Base-by-base conservation (phyloP, 495 filamentous ascomycete genomes). In the Neurospora sp. region DNA sequence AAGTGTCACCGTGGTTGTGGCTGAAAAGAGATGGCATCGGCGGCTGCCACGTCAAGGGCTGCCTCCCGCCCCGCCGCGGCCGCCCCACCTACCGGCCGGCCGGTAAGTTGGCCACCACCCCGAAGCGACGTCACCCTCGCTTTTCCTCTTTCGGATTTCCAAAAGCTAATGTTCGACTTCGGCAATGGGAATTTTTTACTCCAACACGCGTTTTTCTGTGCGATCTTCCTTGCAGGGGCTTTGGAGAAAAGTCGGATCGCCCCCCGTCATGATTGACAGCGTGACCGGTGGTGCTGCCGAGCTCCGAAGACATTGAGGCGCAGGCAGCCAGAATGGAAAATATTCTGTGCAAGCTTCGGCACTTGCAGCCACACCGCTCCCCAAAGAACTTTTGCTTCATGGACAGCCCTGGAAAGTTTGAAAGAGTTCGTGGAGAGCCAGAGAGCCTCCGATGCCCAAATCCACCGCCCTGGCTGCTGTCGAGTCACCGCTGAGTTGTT, bases 21-120 rank as follows among this genome's bases (percentile, higher is more conserved):
- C 53, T 27, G 53, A 61, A 61, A 61, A 35, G 20, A 61, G 53
- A 61, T 35, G 27, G 53, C 53, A 61, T 35, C 53, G 53, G 53
- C 27, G 70, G 44, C 40, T 70, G 72, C 69, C 72, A 73, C 72
- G 72, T 73, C 72, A 73, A 73, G 27, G 72, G 72, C 69, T 73
- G 72, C 72, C 72, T 73, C 71, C 72, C 69, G 69, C 69, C 20
- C 38, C 48, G 42, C 44, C 31, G 53, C n/a, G 27, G 31, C 70
- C 18, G 70, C 37, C 68, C 68, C 68, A 38, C 39, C 18, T 69
- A 38, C 68, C 39, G 68, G 68, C 39, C 68, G n/a, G n/a, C 37
- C 35, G 37, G 35, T 46, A 69, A 40, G n/a, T 69, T 69, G n/a
- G 68, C 68, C 37, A 69, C 37, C 39, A 38, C 10, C 37, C n/a